These are phyloP conservation scores for Yueomyces sinensis DNA, from an alignment of 805 yeast genomes.

Conservation along the genomic window DNA sequence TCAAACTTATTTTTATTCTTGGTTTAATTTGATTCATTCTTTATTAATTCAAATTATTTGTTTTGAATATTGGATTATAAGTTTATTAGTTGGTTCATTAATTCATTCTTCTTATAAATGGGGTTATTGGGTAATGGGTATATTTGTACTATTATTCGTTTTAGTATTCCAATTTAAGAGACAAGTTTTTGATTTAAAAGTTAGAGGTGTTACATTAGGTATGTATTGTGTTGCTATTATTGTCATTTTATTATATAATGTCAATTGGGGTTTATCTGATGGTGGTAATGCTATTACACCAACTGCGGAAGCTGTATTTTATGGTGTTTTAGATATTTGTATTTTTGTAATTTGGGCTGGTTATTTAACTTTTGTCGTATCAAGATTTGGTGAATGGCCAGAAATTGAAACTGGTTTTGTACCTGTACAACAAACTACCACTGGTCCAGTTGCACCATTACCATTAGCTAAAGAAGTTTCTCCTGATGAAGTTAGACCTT, in stretches of 20 bases:
- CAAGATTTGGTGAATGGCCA: not conserved
- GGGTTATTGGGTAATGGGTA: slow-evolving; percentile 36
- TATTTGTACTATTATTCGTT: slow-evolving; percentile 21
- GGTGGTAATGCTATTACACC: slow-evolving; percentile 52
- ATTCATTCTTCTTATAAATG: slow-evolving; percentile 35
- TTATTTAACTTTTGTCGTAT: not conserved
- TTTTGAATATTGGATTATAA: slow-evolving; percentile 36
- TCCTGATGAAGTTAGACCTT: slow-evolving; percentile 18
- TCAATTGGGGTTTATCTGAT: slow-evolving; percentile 28
- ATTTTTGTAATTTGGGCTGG: slow-evolving; percentile 18
- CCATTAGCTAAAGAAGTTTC: slow-evolving; percentile 9
- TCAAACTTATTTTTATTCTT: not conserved
- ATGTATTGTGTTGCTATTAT: not conserved
- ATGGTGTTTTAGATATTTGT: slow-evolving; percentile 42
- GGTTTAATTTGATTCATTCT: not conserved
- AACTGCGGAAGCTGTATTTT: slow-evolving; percentile 45
- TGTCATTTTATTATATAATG: slow-evolving; percentile 1
- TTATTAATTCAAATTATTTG: slow-evolving; percentile 28
- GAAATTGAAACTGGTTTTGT: not conserved
- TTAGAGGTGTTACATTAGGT: not conserved
- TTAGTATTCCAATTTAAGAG: not conserved
- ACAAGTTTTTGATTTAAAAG: not conserved
- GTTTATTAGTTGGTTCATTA: slow-evolving; percentile 31
- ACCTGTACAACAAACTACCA: no score
- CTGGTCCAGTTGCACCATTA: no score